These are phyloP conservation scores for Leishmania tarentolae DNA, from an alignment of 208 protist species.

Conservation along the genomic window DNA sequence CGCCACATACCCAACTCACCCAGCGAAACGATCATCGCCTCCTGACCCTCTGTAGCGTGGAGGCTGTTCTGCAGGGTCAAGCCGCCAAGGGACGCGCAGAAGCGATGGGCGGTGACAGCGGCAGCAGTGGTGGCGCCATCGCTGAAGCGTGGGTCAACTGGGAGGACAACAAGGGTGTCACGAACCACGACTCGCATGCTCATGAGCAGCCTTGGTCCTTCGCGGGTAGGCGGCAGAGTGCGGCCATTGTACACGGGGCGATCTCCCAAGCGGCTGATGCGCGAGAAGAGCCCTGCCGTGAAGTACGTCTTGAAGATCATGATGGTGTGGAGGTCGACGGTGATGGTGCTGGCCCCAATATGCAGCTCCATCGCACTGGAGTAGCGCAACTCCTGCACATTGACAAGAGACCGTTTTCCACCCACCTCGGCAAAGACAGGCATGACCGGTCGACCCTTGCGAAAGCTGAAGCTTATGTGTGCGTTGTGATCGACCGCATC, in stretches of 20 bases:
- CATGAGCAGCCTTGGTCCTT: constrained; percentile 69
- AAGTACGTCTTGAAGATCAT: constrained; percentile 80
- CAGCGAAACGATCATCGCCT: constrained; percentile 72
- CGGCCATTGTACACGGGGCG: constrained; percentile 82
- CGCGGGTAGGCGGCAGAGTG: constrained; percentile 36
- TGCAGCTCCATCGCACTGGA: constrained; percentile 70
- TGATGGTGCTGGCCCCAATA: constrained; percentile 61
- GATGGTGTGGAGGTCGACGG: constrained; percentile 72
- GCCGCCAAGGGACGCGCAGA: constrained; percentile 55
- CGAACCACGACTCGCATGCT: constrained; percentile 66
- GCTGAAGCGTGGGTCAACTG: constrained; percentile 56
- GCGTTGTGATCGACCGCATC: not conserved
- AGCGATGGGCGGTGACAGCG: constrained; percentile 28
- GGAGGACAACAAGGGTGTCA: constrained; percentile 64
- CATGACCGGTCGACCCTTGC: constrained; percentile 73
- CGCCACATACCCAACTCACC: constrained; percentile 62
- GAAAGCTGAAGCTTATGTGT: constrained; percentile 73
- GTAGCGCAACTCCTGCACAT: constrained; percentile 80
- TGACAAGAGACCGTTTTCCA: constrained; percentile 61
- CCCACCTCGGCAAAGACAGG: constrained; percentile 62
- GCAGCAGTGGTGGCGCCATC: not conserved
- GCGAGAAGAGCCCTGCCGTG: constrained; percentile 64
- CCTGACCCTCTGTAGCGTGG: constrained; percentile 49
- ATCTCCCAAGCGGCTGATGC: constrained; percentile 45
- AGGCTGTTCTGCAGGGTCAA: constrained; percentile 73